These are phyloP conservation scores for Obelidium mucronatum DNA, from an alignment of 192 early-diverging fungal species.

Conservation along the genomic window DNA sequence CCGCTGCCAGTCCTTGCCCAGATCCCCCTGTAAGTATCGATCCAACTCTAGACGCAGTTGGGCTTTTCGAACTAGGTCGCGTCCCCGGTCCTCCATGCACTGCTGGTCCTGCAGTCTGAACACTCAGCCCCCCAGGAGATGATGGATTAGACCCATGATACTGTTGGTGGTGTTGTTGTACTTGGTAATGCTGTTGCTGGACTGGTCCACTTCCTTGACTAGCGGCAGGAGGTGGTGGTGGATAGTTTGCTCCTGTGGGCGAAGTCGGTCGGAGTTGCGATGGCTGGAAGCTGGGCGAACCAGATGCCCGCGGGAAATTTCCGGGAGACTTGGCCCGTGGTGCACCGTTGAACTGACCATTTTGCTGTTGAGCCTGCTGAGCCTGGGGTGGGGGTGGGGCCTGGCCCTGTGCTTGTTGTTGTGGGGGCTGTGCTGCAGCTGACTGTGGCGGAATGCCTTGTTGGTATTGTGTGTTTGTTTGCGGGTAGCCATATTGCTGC, in stretches of 20 bases:
- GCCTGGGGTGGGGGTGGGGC: too few species aligned
- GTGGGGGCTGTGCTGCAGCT: background rate
- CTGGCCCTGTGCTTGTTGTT: background rate
- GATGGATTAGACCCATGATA: too few species aligned
- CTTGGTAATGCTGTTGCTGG: background rate
- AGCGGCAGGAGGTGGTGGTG: background rate
- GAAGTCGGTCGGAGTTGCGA: background rate
- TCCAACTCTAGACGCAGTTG: too few species aligned
- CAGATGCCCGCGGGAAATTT: background rate
- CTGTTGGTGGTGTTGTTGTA: background rate
- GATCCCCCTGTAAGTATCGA: too few species aligned
- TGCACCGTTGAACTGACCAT: background rate
- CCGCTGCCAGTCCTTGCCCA: background rate
- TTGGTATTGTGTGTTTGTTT: background rate
- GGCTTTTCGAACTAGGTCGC: too few species aligned
- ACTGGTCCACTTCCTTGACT: background rate
- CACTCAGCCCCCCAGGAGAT: too few species aligned
- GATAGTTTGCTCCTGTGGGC: background rate
- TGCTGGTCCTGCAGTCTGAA: too few species aligned
- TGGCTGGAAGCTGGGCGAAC: constrained; percentile 7
- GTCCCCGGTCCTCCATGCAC: too few species aligned
- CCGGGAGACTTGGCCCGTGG: background rate
- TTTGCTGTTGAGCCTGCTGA: too few species aligned
- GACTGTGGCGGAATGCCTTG: background rate
- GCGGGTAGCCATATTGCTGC: background rate